Conservation (phyloP, 345 rosid genomes). For the Stellera chamaejasme region DNA sequence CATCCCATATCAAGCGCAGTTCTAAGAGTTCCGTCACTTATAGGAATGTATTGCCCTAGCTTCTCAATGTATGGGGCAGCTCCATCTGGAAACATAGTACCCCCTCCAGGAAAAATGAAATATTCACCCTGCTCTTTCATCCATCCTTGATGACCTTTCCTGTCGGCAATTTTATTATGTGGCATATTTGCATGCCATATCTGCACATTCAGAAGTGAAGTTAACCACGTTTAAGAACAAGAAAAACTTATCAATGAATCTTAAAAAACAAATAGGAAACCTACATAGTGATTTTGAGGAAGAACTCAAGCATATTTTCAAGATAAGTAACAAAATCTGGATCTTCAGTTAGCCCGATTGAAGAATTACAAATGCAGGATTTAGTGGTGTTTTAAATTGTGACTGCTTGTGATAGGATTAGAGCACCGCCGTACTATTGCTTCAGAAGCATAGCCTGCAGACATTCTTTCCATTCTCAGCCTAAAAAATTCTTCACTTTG, state of each 20-base stretch:
- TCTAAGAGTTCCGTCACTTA: constrained; percentile 59
- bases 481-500: too few species aligned
- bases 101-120: constrained; percentile 96
- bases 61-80: constrained; percentile 80
- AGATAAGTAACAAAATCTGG: too few species aligned
- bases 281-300: too few species aligned
- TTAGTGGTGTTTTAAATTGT: too few species aligned
- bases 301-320: too few species aligned
- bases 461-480: too few species aligned
- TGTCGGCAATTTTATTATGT: constrained; percentile 84
- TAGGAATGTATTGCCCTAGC: constrained; percentile 75
- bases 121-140: constrained; percentile 81
- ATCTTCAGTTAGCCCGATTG: too few species aligned
- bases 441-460: too few species aligned
- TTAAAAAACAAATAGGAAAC: background rate
- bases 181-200: constrained; percentile 99
- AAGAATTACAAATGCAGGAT: too few species aligned
- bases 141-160: constrained; percentile 99
- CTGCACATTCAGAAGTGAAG: constrained; percentile 26
- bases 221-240: background rate
- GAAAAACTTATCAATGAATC: background rate
- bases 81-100: constrained; percentile 97
- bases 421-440: too few species aligned
- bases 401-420: too few species aligned
- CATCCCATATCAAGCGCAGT: constrained; percentile 99